Evolutionary conservation across 1,284 basidiomycete species (phyloP).

Genomic region (Puccinia triticina): DNA sequence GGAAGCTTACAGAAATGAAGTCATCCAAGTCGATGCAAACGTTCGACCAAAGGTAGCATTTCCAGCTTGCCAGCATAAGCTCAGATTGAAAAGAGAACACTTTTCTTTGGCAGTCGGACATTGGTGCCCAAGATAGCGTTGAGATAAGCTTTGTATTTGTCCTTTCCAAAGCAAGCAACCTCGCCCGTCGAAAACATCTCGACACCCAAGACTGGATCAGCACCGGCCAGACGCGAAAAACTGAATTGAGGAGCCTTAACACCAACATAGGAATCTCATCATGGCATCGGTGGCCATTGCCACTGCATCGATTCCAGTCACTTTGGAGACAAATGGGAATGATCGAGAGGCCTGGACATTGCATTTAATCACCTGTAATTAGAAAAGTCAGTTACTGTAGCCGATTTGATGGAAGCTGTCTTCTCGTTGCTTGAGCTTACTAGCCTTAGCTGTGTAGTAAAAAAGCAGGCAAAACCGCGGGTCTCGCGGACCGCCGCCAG

Average conservation of each 20-base stretch:
- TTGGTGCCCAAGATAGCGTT: slow-evolving; percentile 96
- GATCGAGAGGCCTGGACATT: slow-evolving; percentile 96
- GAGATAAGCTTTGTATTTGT: slow-evolving; percentile 98
- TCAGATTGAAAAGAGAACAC: slow-evolving; percentile 89
- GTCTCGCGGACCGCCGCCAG: too few relatives aligned
- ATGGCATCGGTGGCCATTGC: slow-evolving; percentile 99
- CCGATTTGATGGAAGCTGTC: too few relatives aligned
- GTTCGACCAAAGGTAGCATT: slow-evolving; percentile 93
- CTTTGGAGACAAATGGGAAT: slow-evolving; percentile 99
- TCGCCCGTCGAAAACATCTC: slow-evolving; percentile 99
- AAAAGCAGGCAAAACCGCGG: too few relatives aligned
- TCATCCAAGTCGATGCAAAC: slow-evolving; percentile 92
- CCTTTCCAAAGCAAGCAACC: slow-evolving; percentile 94
- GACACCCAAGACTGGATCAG: slow-evolving; percentile 96
- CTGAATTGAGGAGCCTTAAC: slow-evolving; percentile 99
- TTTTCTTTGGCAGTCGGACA: slow-evolving; percentile 91
- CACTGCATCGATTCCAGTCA: slow-evolving; percentile 94
- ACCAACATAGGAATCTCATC: slow-evolving; percentile 91
- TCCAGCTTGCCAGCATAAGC: slow-evolving; percentile 98
- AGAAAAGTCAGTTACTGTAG: background rate
- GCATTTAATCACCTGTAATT: slow-evolving; percentile 91
- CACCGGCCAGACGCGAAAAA: slow-evolving; percentile 90
- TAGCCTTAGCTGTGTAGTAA: too few relatives aligned
- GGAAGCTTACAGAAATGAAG: slow-evolving; percentile 78
- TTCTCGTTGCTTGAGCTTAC: too few relatives aligned